Conservation (phyloP, 768 basidiomycete species). For the Kwoniella sp. region DNA sequence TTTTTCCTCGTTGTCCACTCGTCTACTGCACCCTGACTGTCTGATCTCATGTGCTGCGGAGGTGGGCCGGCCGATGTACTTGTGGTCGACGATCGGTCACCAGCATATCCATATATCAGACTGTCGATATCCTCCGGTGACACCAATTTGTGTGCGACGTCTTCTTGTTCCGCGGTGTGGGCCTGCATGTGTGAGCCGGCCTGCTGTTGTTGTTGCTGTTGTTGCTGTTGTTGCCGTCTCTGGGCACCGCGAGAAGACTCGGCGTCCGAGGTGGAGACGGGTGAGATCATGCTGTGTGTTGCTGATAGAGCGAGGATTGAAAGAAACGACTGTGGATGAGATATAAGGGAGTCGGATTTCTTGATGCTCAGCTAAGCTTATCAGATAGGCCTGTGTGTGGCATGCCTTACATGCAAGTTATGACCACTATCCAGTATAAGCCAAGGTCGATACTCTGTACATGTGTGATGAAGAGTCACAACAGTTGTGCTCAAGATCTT, state of each 20-base stretch:
- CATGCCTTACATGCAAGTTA: too few relatives aligned
- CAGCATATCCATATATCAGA: background rate
- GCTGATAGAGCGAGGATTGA: too few relatives aligned
- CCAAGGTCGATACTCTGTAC: too few relatives aligned
- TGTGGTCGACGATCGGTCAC: background rate
- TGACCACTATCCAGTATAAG: too few relatives aligned
- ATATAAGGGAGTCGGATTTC: too few relatives aligned
- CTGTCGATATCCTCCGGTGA: background rate
- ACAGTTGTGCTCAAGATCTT: too few relatives aligned
- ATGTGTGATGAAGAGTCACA: too few relatives aligned
- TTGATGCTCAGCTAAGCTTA: too few relatives aligned
- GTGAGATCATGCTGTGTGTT: background rate
- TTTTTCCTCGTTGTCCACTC: slow-evolving; percentile 12
- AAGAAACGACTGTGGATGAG: too few relatives aligned
- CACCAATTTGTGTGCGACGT: background rate
- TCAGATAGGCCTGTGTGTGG: too few relatives aligned
- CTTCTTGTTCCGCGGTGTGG: background rate
- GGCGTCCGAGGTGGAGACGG: background rate
- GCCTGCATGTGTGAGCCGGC: background rate
- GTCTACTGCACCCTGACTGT: background rate
- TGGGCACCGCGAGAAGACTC: slow-evolving; percentile 1
- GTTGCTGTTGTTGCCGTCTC: background rate
- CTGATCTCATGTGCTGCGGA: background rate
- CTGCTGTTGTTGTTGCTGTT: too few relatives aligned
- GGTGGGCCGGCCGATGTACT: background rate